Conservation (phyloP, 257 asterid species). For the Rauvolfia tetraphylla region DNA sequence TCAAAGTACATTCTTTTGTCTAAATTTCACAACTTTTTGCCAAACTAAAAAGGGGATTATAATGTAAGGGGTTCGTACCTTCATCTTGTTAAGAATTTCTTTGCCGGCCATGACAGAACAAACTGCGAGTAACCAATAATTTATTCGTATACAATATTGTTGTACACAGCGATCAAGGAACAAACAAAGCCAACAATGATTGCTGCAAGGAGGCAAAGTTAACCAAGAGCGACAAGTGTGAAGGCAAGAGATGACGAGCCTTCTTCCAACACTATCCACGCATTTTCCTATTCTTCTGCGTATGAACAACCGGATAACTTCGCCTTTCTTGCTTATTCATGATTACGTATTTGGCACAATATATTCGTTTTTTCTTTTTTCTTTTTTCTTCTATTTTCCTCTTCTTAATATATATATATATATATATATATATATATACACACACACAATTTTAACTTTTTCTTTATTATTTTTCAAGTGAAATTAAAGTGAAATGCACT, state of each 20-base stretch:
- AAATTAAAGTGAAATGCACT: too few species aligned
- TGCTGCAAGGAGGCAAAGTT: neutral
- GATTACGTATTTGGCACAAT: neutral
- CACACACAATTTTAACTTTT: too few species aligned
- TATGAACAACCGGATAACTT: neutral
- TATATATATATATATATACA: too few species aligned
- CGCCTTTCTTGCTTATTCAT: neutral
- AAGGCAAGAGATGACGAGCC: neutral
- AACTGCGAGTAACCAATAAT: neutral
- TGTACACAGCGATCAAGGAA: neutral
- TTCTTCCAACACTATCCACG: slow-evolving; percentile 7
- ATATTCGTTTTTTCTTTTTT: too few species aligned
- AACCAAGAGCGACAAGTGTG: neutral
- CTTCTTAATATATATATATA: too few species aligned
- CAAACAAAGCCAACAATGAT: neutral
- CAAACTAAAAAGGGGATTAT: neutral
- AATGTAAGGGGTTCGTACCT: slow-evolving; percentile 50
- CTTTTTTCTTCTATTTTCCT: too few species aligned
- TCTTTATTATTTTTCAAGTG: too few species aligned
- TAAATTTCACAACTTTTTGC: neutral
- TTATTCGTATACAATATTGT: neutral
- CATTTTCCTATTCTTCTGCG: neutral
- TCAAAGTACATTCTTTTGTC: neutral
- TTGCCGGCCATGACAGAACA: slow-evolving; percentile 41
- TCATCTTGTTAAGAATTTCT: slow-evolving; percentile 57